These are phyloP conservation scores for Pneumocystis jirovecii DNA, from an alignment of 1,139 yeast species.

Conservation along the genomic window DNA sequence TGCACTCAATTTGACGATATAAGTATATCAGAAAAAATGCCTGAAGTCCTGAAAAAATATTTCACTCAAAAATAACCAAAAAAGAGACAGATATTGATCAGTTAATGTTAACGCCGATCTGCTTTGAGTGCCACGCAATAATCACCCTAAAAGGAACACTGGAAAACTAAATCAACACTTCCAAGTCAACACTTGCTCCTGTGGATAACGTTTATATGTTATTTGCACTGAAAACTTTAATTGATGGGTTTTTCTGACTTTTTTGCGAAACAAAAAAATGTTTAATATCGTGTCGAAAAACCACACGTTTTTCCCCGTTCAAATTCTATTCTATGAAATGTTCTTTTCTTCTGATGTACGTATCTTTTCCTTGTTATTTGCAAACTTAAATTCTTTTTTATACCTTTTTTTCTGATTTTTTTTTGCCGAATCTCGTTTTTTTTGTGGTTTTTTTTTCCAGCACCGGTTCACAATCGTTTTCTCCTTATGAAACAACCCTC, in stretches of 20 bases:
- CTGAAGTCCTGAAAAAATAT: neutral
- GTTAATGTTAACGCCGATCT: neutral
- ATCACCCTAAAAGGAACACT: neutral
- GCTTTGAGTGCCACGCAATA: neutral
- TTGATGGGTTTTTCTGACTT: neutral
- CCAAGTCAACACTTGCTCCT: neutral
- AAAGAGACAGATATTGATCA: neutral
- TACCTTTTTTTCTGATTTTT: neutral
- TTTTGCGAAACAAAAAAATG: neutral
- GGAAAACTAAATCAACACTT: neutral
- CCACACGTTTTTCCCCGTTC: neutral
- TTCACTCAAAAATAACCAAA: neutral
- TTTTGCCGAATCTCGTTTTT: neutral
- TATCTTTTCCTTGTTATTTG: neutral
- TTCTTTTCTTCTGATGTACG: neutral
- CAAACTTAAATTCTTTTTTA: neutral
- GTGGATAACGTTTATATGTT: neutral
- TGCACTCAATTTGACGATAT: neutral
- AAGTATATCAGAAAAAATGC: neutral
- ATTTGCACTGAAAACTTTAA: neutral
- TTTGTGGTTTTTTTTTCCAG: neutral
- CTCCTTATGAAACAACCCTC: neutral
- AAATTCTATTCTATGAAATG: neutral
- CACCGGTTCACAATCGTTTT: neutral
- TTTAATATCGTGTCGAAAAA: neutral